Evolutionary conservation across 805 yeast genomes (phyloP).

Genomic region (Pichia thaimueangensis): DNA sequence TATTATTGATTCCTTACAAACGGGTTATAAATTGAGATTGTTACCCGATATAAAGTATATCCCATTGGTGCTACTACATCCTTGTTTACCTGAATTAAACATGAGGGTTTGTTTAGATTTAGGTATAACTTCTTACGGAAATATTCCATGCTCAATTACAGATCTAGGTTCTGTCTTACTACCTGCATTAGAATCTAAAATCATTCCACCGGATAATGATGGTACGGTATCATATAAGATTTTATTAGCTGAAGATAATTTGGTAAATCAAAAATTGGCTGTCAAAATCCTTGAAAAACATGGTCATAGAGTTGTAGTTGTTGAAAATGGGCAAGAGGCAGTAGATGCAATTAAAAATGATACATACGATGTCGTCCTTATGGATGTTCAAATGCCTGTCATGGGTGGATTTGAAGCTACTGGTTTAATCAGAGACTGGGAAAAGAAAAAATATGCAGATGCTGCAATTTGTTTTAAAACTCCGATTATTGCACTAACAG

Average conservation of each 20-base stretch:
- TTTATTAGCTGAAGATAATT: slow-evolving; percentile 78
- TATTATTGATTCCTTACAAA: slow-evolving; percentile 72
- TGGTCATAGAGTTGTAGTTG: slow-evolving; percentile 79
- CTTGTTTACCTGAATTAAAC: slow-evolving; percentile 67
- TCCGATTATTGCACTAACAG: slow-evolving; percentile 85
- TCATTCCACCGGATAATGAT: slow-evolving; percentile 73
- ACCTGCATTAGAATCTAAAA: slow-evolving; percentile 79
- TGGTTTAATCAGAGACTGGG: slow-evolving; percentile 82
- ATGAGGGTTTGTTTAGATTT: slow-evolving; percentile 78
- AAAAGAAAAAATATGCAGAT: slow-evolving; percentile 68
- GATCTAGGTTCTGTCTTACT: slow-evolving; percentile 79
- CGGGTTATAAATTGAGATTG: slow-evolving; percentile 61
- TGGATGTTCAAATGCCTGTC: slow-evolving; percentile 95
- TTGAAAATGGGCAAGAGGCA: slow-evolving; percentile 81
- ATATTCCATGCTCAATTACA: slow-evolving; percentile 76
- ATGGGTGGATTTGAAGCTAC: slow-evolving; percentile 96
- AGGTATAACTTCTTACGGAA: slow-evolving; percentile 84
- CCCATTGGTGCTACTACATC: slow-evolving; percentile 74
- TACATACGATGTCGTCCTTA: slow-evolving; percentile 72
- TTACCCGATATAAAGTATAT: slow-evolving; percentile 76
- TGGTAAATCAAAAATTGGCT: slow-evolving; percentile 83
- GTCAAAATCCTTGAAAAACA: slow-evolving; percentile 79
- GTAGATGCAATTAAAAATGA: slow-evolving; percentile 63
- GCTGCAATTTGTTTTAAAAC: slow-evolving; percentile 60
- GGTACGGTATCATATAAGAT: slow-evolving; percentile 71